Evolutionary conservation across 2,329 filamentous ascomycete species (phyloP), one percentile per base, ranked within the genome.

Genomic region (Claviceps humidiphila): DNA sequence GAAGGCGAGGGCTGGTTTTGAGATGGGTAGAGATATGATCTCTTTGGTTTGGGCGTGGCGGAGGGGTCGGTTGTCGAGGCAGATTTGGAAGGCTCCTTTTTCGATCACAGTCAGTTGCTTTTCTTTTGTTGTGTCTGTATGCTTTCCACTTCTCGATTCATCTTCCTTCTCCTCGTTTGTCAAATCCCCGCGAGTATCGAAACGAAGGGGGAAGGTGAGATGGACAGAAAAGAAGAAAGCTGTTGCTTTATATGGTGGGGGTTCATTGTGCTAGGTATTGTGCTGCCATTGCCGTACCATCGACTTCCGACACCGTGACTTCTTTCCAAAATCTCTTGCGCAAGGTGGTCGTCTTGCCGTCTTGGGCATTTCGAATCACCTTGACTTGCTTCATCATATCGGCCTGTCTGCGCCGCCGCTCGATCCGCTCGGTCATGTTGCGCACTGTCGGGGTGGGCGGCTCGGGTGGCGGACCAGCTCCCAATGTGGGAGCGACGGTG

Each of bases 261-360:
- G 4, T 34, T 11, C 30, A 9, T 34, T 11, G 30, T 34, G 30
- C 9, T 34, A 24, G 4, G 24, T 24, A 34, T 34, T 34, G 30
- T 11, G 30, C 30, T 34, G 5, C 16, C 2, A 6, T 39, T n/a
- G 47, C 37, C 68, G 53, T 71, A 86, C 84, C 83, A 57, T 82
- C 72, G 9, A 77, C 76, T 62, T 85, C 80, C 58, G 77, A 74
- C 40, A 96, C 82, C 55, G 75, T 67, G 1, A 93, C 88, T 63
- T 93, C 79, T 67, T 85, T 88, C 91, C 91, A 97, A 72, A 96
- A 96, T 51, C 90, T 78, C 71, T 82, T 87, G 62, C 83, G 74
- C 53, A 78, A 63, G 39, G 66, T 71, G 2, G 74, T 72, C 57
- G 75, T 58, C 54, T 68, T 71, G 38, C 60, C 63, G 38, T 60